Evolutionary conservation across 2,329 filamentous ascomycete genomes (phyloP), one percentile per base, ranked within the genome.

Genomic region (Cladosporium velox): DNA sequence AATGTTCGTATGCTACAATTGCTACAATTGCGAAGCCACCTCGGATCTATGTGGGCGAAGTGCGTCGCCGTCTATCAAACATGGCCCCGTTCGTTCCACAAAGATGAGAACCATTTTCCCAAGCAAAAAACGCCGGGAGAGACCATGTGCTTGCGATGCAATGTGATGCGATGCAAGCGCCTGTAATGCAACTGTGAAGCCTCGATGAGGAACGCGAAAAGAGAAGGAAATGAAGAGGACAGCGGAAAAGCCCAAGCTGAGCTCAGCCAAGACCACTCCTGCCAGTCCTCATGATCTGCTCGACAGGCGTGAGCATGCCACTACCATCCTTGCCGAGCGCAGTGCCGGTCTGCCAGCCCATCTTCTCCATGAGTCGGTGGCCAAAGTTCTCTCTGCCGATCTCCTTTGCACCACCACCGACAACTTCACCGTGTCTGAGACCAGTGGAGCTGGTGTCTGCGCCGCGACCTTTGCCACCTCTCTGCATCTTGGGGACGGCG

Each of bases 281-380:
- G 11, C 87, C 88, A 44, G 88, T 91, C 80, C 96, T 97, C 71
- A 99, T 90, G 30, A 95, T 87, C 70, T 97, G 93, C 30, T 88
- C 85, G 28, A 99, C 90, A 0, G 94, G 94, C 68, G 92, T 87
- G 69, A 96, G 79, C 62, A 97, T 95, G 35, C 95, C 95, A 77
- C 96, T 97, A 69, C 96, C 88, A 1, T 83, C 76, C 12, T 91
- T 87, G 62, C 95, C 95, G 0, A 99, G 84, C 1, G 91, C 91
- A 74, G 90, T 96, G 5, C 95, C 95, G 62, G 85, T 90, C 68
- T 87, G 91, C 93, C 95, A 99, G 3, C 95, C 95, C 95, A 98
- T 98, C 80, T 95, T 98, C 80, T 96, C 92, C 69, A 99, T 80
- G 88, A 99, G 91, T 3, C 88, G 87, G 60, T 92, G 87, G 12